Percentiles rank a stretch among this genome's conserved stretches.
Evolutionary conservation across 163 green algal species (phyloP).

Genomic region (Trebouxia gelatinosa): DNA sequence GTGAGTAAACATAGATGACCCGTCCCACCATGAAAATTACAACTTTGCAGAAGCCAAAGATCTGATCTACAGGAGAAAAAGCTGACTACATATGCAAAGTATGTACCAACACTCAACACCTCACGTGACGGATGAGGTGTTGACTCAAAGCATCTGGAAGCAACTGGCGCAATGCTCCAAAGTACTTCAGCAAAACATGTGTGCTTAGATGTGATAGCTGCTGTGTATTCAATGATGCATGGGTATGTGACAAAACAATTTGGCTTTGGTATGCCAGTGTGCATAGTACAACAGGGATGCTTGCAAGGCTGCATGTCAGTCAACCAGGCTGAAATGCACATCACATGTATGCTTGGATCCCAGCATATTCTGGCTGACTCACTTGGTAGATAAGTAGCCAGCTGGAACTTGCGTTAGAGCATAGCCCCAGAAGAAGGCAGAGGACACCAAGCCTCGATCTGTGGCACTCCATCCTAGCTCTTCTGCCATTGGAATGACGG

Average conservation of each 20-base stretch:
- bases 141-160: too few species aligned
- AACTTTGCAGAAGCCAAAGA: too few species aligned
- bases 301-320: neutral
- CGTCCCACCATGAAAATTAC: too few species aligned
- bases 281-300: neutral
- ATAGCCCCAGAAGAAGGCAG: conserved; percentile 99
- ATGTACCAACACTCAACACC: neutral
- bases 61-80: too few species aligned
- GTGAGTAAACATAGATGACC: neutral
- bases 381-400: conserved; percentile 85
- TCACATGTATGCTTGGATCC: too few species aligned
- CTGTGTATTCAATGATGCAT: too few species aligned
- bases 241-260: too few species aligned
- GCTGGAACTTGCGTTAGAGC: conserved; percentile 91
- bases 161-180: too few species aligned
- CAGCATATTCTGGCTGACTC: neutral
- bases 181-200: too few species aligned
- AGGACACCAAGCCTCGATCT: conserved; percentile 87
- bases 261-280: too few species aligned
- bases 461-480: conserved; percentile 90
- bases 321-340: neutral
- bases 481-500: conserved; percentile 96
- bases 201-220: too few species aligned
- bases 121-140: neutral
- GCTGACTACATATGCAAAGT: too few species aligned